Evolutionary conservation across 768 basidiomycete genomes (phyloP), one percentile per base, ranked within the genome.

Genomic region (Mrakia blollopis): DNA sequence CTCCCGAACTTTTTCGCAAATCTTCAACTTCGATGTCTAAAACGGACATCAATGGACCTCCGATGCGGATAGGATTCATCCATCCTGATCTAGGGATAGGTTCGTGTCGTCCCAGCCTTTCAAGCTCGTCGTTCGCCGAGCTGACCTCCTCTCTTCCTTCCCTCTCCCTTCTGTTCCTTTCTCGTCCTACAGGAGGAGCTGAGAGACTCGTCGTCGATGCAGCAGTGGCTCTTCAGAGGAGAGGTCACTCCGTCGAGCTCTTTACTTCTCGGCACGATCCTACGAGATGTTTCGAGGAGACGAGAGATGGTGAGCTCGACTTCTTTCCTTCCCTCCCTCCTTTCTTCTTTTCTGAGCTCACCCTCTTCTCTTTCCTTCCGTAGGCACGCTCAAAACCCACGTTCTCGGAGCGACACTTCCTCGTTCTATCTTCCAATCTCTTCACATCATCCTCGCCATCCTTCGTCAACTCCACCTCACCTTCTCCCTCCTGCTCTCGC

Each of bases 31-130:
- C 7, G 35, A 68, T 68, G 65, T 18, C 37, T 39, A 23, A 68
- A 21, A 68, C 65, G 23, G 65, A 68, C 0, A 11, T 30, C 13
- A 39, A 25, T 6, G 39, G 65, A 16, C 50, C 21, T 47, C 60
- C 77, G 7, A 80, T 86, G 50, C 78, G 85, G 57, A 81, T 97
- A 78, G 94, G 92, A 7, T 93, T 97, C 84, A 86, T 97, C 74
- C 95, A 98, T 82, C 95, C 95, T 47, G 95, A 98, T 85, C 86
- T 98, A 7, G 95, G 95, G 76, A 94, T 98, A 71, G 95, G 94
- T 94, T 80, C 47, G 83, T 75, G 4, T 60, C 35, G 28, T 0
- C 8, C 9, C 9, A 39, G 7, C 11, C 37, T 44, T 67, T 37
- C 50, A 28, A 54, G 23, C 70, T 28, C 30, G 10, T 16, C 32